Base-by-base conservation (phyloP, 1,284 basidiomycete species). In the Puccinia horiana region DNA sequence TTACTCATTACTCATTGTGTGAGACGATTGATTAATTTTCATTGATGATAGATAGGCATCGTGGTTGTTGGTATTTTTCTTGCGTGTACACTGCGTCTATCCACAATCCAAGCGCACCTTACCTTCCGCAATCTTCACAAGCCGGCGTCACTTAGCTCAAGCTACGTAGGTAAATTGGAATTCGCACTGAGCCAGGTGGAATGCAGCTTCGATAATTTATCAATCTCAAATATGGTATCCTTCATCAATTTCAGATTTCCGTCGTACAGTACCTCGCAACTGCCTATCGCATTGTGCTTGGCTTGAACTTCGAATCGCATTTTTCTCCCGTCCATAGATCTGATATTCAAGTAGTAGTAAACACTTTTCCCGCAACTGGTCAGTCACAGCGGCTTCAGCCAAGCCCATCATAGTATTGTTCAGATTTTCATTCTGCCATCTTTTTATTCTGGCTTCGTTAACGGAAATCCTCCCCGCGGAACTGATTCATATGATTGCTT, bases 51-150 rank as follows among this genome's bases (percentile, higher is more conserved):
- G 29, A 61, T 32, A 61, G 16, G 26, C 29, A 35, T 29, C 16
- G 58, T 61, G 32, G 29, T 54, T 6, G 23, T 54, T 54, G 23
- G 5, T 35, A 32, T 61, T 61, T 35, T 61, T 61, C 11, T 61
- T 35, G 26, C 9, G 23, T 9, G 23, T 32, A 14, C 32, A 61
- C 16, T 61, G 58, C 32, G 32, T 61, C 26, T 61, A 8, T 35
- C 18, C 32, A 61, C 58, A 61, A 61, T 61, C 58, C 32, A 35
- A 61, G 29, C 58, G 58, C 14, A 61, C 58, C 29, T 61, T 32
- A 61, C 58, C 58, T 61, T 61, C 58, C 58, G 29, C 58, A 61
- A 61, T 61, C 58, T 61, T 61, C 58, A 61, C 32, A 61, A 61
- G 58, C 58, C 58, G 32, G 32, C 58, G n/a, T 35, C 58, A 61